These are phyloP conservation scores for Tricholoma sp. DNA, from an alignment of 768 basidiomycete genomes.

Conservation along the genomic window DNA sequence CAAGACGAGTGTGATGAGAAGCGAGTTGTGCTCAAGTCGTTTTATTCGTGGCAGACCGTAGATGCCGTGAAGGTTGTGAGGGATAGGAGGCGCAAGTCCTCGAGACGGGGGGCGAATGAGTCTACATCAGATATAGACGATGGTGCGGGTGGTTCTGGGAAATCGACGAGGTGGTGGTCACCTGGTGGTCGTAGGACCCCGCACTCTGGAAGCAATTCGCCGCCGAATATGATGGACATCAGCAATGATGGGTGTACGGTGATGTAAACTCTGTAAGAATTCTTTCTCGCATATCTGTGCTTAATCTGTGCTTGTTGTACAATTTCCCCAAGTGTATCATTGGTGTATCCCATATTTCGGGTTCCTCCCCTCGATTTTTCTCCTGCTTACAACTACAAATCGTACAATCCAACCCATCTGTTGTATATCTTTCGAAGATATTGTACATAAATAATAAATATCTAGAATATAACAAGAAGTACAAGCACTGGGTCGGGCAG, in stretches of 20 bases:
- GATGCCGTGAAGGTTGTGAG: conserved; percentile 65
- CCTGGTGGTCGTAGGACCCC: conserved; percentile 38
- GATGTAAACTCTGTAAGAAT: conserved; percentile 43
- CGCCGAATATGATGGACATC: conserved; percentile 38
- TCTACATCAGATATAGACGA: conserved; percentile 27
- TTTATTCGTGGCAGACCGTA: conserved; percentile 83
- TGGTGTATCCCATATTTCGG: background rate
- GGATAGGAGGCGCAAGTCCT: conserved; percentile 60
- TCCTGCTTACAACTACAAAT: background rate
- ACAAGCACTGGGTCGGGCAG: background rate
- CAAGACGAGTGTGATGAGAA: conserved; percentile 78
- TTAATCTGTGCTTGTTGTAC: background rate
- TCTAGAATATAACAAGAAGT: background rate
- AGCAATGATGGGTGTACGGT: conserved; percentile 62
- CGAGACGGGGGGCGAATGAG: conserved; percentile 39
- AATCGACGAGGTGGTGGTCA: conserved; percentile 48
- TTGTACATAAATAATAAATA: conserved; percentile 1
- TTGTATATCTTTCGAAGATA: background rate
- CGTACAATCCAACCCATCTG: conserved; percentile 1
- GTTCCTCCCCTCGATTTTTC: background rate
- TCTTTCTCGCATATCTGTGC: background rate
- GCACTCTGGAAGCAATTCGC: conserved; percentile 44
- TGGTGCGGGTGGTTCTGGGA: conserved; percentile 1
- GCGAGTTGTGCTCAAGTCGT: conserved; percentile 76
- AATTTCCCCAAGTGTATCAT: background rate